Evolutionary conservation across 169 alveolate species (phyloP).

Genomic region (Besnoitia besnoiti): DNA sequence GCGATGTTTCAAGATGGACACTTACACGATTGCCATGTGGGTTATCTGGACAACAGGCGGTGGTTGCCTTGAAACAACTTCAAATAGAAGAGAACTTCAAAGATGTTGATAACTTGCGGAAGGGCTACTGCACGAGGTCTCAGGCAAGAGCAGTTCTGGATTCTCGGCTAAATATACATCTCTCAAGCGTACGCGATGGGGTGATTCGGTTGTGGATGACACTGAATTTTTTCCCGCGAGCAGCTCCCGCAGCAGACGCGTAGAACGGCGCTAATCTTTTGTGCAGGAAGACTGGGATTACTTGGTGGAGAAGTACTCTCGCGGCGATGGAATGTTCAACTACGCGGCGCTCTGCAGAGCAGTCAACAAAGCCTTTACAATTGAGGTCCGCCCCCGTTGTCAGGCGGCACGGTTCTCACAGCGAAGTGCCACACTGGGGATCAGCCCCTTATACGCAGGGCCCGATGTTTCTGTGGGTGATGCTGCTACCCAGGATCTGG

Average conservation of each 20-base stretch:
- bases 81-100: neutral
- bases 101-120: slow-evolving; percentile 17
- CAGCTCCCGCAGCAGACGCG: neutral
- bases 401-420: neutral
- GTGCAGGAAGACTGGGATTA: slow-evolving; percentile 39
- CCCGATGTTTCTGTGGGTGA: neutral
- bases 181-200: neutral
- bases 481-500: slow-evolving; percentile 16
- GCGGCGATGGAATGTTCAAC: slow-evolving; percentile 44
- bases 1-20: too few species aligned
- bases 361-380: neutral
- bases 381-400: neutral
- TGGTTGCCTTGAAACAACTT: neutral
- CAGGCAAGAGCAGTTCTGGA: slow-evolving; percentile 45
- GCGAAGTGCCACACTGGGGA: neutral
- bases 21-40: neutral
- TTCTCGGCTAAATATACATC: neutral
- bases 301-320: slow-evolving; percentile 35
- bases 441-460: neutral
- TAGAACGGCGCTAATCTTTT: neutral
- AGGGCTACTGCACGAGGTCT: slow-evolving; percentile 35
- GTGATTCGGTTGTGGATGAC: neutral
- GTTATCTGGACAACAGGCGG: neutral
- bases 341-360: neutral
- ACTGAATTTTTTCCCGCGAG: neutral